Evolutionary conservation across 352 stramenopile species (phyloP), one percentile per base, ranked within the genome.

Genomic region (Globisporangium cystogenes): DNA sequence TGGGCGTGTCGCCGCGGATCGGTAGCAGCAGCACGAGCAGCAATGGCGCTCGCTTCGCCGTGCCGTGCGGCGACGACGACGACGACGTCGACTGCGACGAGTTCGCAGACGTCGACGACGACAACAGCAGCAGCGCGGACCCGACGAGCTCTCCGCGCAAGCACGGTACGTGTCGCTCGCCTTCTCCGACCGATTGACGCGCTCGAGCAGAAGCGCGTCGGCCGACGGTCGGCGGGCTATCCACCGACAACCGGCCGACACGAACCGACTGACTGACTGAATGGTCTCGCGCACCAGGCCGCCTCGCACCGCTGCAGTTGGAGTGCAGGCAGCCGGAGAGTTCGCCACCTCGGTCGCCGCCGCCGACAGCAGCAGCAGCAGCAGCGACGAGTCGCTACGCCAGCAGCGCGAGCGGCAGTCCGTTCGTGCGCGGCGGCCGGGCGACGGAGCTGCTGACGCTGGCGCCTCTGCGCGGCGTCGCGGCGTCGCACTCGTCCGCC

Each of bases 1-100:
- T 36, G 15, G 55, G 51, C 24, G 21, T 66, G 20, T 59, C 51
- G 3, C 53, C 58, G 26, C 58, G 31, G 10, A n/a, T 62, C 11
- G 24, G 24, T 24, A 53, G 35, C 14, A 48, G n/a, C 62, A 65
- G 31, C 50, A 66, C n/a, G n/a, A n/a, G n/a, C n/a, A n/a, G 40
- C 46, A 53, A 53, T 43, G 29, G 15, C 39, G n/a, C 33, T 7
- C 29, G 51, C 27, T 40, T 49, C 31, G 46, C 39, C 31, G 36
- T 33, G 20, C 46, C 53, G 40, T 39, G 39, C 23, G 53, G 54
- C 21, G 45, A 53, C 10, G 31, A 36, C 4, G 44, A 53, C 2
- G 48, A 51, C 47, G 47, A 40, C n/a, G n/a, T n/a, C n/a, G n/a
- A n/a, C n/a, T 42, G 42, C 18, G 45, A 51, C 27, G 27, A 31